Evolutionary conservation across 257 asterid species (phyloP), one percentile per base, ranked within the genome.

Genomic region (Cordia subcordata): DNA sequence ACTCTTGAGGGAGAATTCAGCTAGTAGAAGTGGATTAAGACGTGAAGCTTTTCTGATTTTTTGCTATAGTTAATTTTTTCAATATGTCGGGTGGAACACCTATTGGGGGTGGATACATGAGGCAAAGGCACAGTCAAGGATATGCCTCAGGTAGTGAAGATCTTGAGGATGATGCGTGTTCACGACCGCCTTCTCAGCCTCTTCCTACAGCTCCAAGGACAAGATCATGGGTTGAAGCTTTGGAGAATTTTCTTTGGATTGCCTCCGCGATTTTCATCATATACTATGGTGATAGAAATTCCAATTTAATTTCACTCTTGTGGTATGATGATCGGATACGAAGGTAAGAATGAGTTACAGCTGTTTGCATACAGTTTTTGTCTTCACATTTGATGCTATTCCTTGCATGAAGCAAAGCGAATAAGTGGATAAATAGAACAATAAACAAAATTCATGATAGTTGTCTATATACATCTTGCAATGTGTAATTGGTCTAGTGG

Each of bases 161-260:
- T 61, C 78, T 82, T 55, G 88, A 79, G 68, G 88, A 82, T 76
- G 88, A 79, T 72, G 88, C 88, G 21, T 74, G 81, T 70, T 82
- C 88, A 49, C 79, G 80, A 52, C 62, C 39, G 14, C 33, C 55
- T 61, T 38, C 62, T 46, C 71, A 57, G 42, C 62, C 79, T 14
- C 39, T 73, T 52, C 32, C 76, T 21, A 18, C 68, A 40, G 2
- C 54, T 49, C 85, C 78, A 8, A 61, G 66, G 46, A 64, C 71
- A 8, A 68, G 81, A 57, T 74, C 73, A 21, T 79, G 85, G 85
- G 50, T 72, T 37, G 80, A 82, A 61, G 57, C 76, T 23, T 8
- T 79, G 53, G 88, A 82, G 81, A 76, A 71, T 74, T 68, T 67
- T 55, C 69, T 82, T 47, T 82, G 88, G 88, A 76, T 82, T 67